Evolutionary conservation across 2,329 filamentous ascomycete genomes (phyloP).

Genomic region (Trichoderma koningiopsis): DNA sequence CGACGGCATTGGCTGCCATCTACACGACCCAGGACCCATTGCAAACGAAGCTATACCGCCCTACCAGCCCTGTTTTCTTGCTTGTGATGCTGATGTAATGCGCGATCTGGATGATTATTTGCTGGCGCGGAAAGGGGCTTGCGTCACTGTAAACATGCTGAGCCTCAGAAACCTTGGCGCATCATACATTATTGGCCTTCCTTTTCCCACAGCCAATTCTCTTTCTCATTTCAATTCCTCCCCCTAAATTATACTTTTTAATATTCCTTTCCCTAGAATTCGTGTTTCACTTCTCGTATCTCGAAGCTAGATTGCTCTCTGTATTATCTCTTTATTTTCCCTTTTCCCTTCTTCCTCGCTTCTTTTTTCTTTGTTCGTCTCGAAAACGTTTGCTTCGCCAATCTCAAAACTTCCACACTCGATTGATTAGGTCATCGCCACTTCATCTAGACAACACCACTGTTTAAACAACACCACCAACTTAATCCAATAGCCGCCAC

Average conservation of each 20-base stretch:
- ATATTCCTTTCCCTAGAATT: background rate
- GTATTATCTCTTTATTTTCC: background rate
- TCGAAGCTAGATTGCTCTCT: background rate
- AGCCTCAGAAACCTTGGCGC: background rate
- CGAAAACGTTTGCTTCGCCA: background rate
- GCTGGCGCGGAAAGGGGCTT: constrained; percentile 12
- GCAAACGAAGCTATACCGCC: background rate
- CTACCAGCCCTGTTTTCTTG: background rate
- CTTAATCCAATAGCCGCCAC: background rate
- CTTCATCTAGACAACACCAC: background rate
- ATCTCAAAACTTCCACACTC: background rate
- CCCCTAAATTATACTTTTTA: background rate
- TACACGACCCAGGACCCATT: background rate
- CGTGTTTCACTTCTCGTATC: background rate
- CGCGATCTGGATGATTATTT: background rate
- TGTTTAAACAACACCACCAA: no score
- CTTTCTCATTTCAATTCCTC: background rate
- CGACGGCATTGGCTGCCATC: background rate
- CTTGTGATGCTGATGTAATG: constrained; percentile 23
- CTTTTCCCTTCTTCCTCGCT: background rate
- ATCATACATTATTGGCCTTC: constrained; percentile 1
- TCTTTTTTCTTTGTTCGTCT: background rate
- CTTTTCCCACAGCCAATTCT: background rate
- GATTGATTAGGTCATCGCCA: background rate
- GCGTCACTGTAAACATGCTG: constrained; percentile 20